These are phyloP conservation scores for Trichoderma lentiforme DNA, from an alignment of 2,329 filamentous ascomycete species.

Conservation along the genomic window DNA sequence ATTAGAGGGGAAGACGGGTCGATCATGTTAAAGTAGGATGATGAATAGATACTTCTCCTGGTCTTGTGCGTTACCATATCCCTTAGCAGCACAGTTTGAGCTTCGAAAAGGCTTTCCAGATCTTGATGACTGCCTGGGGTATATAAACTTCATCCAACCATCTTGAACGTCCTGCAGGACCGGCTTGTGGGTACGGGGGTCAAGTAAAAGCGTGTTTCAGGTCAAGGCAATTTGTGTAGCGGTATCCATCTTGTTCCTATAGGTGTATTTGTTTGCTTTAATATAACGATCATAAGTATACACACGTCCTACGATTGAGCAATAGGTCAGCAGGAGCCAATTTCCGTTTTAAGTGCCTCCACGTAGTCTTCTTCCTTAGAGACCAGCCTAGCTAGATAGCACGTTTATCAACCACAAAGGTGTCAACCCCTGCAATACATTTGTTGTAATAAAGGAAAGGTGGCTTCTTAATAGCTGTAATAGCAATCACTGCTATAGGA, in stretches of 20 bases:
- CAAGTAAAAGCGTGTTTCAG: not conserved
- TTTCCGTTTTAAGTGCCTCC: too few relatives aligned
- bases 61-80: too few relatives aligned
- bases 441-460: not conserved
- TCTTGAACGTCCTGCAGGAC: not conserved
- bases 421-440: not conserved
- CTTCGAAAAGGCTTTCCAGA: too few relatives aligned
- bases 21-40: not conserved
- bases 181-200: not conserved
- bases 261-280: not conserved
- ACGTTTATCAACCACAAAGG: not conserved
- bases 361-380: not conserved
- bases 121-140: not conserved
- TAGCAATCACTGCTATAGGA: not conserved
- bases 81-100: too few relatives aligned
- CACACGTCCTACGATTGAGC: too few relatives aligned
- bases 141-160: not conserved
- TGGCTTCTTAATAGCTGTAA: not conserved
- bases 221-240: not conserved
- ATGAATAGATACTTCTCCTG: not conserved
- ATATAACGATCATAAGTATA: too few relatives aligned
- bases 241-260: not conserved
- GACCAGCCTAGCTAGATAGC: not conserved
- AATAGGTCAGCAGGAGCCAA: too few relatives aligned
- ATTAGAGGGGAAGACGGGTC: too few relatives aligned